A percentile compares a stretch with the other conserved stretches of the same genome.
Conservation (phyloP, 345 rosid genomes). For the Limnanthes douglasii region DNA sequence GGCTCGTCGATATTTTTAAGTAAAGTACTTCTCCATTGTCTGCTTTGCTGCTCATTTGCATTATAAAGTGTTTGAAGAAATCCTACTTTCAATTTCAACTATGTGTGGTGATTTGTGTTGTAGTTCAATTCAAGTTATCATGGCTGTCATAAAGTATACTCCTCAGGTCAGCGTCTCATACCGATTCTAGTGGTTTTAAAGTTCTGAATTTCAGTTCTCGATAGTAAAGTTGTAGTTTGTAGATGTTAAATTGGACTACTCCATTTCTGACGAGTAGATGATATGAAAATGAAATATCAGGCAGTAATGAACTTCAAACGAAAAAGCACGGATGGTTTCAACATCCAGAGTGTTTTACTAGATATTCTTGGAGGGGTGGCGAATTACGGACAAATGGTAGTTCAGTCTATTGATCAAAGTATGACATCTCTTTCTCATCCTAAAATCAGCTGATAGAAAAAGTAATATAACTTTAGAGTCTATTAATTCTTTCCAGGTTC, state of each 20-base stretch:
- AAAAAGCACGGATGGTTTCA: conserved; percentile 87
- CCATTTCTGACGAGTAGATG: too few relatives aligned
- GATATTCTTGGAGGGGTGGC: conserved; percentile 71
- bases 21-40: too few relatives aligned
- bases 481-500: conserved; percentile 62
- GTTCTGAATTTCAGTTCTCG: not conserved
- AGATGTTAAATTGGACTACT: too few relatives aligned
- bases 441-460: not conserved
- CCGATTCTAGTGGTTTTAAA: not conserved
- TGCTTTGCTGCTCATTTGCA: too few relatives aligned
- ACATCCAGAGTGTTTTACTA: conserved; percentile 76
- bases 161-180: conserved; percentile 80
- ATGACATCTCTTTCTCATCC: conserved; percentile 7
- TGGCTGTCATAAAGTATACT: conserved; percentile 75
- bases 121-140: conserved; percentile 79
- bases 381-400: conserved; percentile 53
- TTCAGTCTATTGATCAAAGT: conserved; percentile 86
- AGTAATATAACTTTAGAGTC: too few relatives aligned
- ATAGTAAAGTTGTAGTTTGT: not conserved
- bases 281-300: conserved; percentile 18
- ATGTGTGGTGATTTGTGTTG: conserved; percentile 8
- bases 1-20: conserved; percentile 74
- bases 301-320: conserved; percentile 66
- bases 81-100: too few relatives aligned
- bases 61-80: too few relatives aligned